Percentiles rank a stretch among this genome's conserved stretches.
phyloP scores from a whole-genome alignment of 495 filamentous ascomycete species.

The Penicillium verhagenii region DNA sequence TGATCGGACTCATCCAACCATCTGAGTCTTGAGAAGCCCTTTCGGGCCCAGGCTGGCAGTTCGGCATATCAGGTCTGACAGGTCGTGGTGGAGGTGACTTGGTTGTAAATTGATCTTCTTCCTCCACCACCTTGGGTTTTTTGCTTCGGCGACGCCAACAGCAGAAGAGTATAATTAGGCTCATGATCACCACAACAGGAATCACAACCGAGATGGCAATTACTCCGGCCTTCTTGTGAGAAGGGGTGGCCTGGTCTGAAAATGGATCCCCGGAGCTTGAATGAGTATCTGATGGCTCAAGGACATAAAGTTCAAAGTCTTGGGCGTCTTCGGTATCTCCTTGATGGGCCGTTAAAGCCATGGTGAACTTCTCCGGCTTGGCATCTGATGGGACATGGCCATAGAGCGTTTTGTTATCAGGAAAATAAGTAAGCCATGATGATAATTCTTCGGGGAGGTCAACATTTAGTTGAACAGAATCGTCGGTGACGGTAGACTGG shows the following conservation, averaged over 20 bases:
- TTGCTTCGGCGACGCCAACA: slow-evolving; percentile 41
- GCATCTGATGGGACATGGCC: slow-evolving; percentile 60
- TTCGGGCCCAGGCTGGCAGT: slow-evolving; percentile 31
- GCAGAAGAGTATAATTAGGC: slow-evolving; percentile 39
- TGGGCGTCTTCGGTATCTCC: slow-evolving; percentile 44
- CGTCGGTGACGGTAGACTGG: slow-evolving; percentile 49
- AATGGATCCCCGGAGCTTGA: slow-evolving; percentile 20
- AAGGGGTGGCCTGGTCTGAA: slow-evolving; percentile 15
- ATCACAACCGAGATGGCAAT: slow-evolving; percentile 46
- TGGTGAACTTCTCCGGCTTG: slow-evolving; percentile 36
- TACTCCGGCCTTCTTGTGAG: slow-evolving; percentile 39
- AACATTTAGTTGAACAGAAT: slow-evolving; percentile 54
- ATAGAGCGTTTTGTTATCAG: slow-evolving; percentile 52
- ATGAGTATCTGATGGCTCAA: slow-evolving; percentile 21
- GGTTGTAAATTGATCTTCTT: slow-evolving; percentile 28
- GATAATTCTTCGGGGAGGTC: slow-evolving; percentile 46
- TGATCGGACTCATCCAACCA: slow-evolving; percentile 25
- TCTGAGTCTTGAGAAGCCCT: slow-evolving; percentile 22
- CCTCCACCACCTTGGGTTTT: slow-evolving; percentile 27
- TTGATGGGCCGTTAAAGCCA: slow-evolving; percentile 54
- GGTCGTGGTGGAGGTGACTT: slow-evolving; percentile 26
- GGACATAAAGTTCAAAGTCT: slow-evolving; percentile 51
- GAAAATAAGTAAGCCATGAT: slow-evolving; percentile 69
- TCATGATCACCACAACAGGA: slow-evolving; percentile 36
- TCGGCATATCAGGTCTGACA: slow-evolving; percentile 25